phyloP scores from a whole-genome alignment of 2,329 filamentous ascomycete species.

The Mycosphaerella arachidis region DNA sequence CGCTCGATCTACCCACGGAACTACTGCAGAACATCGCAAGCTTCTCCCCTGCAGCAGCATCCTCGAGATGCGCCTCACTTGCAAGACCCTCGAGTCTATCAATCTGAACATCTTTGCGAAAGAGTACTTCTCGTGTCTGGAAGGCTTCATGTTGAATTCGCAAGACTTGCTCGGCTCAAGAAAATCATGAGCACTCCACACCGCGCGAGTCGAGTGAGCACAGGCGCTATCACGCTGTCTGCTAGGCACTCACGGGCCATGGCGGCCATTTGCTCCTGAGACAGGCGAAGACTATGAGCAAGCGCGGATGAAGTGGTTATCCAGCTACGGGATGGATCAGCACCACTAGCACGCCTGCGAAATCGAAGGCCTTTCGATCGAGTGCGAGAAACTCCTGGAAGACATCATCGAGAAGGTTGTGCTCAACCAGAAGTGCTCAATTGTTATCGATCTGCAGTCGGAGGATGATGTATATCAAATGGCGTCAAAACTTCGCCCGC shows the following conservation, averaged over 20 bases:
- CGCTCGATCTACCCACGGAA: not conserved
- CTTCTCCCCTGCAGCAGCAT: not conserved
- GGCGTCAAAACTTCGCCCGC: not conserved
- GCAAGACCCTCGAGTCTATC: not conserved
- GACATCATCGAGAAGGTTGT: not conserved
- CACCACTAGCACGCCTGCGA: not conserved
- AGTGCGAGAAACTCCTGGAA: not conserved
- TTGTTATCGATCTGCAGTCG: not conserved
- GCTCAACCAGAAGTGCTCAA: not conserved
- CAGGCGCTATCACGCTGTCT: not conserved
- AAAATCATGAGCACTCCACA: not conserved
- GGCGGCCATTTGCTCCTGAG: not conserved
- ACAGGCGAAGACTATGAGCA: not conserved
- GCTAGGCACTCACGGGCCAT: not conserved
- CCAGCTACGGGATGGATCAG: not conserved
- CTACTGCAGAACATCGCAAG: not conserved
- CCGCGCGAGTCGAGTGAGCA: not conserved
- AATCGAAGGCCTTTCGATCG: not conserved
- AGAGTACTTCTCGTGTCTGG: not conserved
- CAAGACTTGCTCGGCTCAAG: not conserved
- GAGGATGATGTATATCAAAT: not conserved
- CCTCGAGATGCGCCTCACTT: not conserved
- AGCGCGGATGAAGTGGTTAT: not conserved
- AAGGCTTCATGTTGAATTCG: not conserved
- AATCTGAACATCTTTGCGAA: not conserved